Conservation (phyloP, 352 stramenopile species). For the Phytophthora rubi region DNA sequence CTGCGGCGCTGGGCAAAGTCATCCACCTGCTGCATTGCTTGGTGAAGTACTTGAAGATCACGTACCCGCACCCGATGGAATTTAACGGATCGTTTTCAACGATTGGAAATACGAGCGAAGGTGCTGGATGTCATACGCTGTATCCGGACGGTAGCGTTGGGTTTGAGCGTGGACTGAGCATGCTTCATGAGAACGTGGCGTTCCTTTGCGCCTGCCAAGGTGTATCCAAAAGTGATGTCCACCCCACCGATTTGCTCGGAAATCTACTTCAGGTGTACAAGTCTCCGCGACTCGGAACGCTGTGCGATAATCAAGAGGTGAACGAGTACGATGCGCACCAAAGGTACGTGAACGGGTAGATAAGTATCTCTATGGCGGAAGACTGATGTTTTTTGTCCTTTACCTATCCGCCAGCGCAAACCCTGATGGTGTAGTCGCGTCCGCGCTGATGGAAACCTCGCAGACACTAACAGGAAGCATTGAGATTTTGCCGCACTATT, state of each 20-base stretch:
- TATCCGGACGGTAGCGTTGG: slow-evolving; percentile 84
- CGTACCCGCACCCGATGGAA: slow-evolving; percentile 84
- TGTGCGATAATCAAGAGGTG: slow-evolving; percentile 42
- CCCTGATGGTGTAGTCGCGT: slow-evolving; percentile 22
- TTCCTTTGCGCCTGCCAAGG: slow-evolving; percentile 65
- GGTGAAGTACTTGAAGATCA: slow-evolving; percentile 71
- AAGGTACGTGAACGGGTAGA: slow-evolving; percentile 21
- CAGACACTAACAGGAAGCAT: slow-evolving; percentile 56
- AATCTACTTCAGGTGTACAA: slow-evolving; percentile 71
- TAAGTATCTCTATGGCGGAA: neutral
- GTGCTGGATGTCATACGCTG: slow-evolving; percentile 79
- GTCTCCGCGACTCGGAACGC: slow-evolving; percentile 45
- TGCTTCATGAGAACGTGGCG: slow-evolving; percentile 83
- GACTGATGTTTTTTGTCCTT: neutral
- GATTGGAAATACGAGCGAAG: slow-evolving; percentile 81
- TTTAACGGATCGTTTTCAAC: slow-evolving; percentile 90
- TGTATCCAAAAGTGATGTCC: slow-evolving; percentile 39
- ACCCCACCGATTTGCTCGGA: slow-evolving; percentile 65
- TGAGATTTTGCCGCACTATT: slow-evolving; percentile 76
- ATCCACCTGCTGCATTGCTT: slow-evolving; percentile 80
- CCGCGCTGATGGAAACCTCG: slow-evolving; percentile 49
- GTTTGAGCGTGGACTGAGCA: slow-evolving; percentile 73
- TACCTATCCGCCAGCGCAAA: slow-evolving; percentile 1
- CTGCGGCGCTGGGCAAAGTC: slow-evolving; percentile 71
- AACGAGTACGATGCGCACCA: slow-evolving; percentile 19